A percentile compares a stretch with the other conserved stretches of the same genome.
Conservation (phyloP, 2,329 filamentous ascomycete species). For the Fusarium marasasianum region DNA sequence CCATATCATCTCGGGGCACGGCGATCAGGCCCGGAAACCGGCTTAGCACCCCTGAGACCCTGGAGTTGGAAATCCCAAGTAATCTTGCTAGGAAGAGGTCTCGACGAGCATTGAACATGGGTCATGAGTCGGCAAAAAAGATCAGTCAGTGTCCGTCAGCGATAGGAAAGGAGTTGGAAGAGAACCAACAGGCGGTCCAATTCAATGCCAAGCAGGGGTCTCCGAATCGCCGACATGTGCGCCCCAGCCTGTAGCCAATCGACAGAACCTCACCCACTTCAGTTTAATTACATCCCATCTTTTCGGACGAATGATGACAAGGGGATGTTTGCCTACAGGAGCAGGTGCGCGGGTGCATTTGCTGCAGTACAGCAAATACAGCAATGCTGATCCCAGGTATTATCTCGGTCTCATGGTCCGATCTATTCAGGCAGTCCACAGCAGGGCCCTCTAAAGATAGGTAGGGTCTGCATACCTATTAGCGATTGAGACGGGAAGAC, state of each 20-base stretch:
- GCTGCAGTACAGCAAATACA: neutral
- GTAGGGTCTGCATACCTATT: neutral
- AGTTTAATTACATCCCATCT: constrained; percentile 41
- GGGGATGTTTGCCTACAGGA: constrained; percentile 4
- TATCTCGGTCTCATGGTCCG: constrained; percentile 26
- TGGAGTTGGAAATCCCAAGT: constrained; percentile 18
- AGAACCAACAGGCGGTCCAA: constrained; percentile 8
- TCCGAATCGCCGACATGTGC: constrained; percentile 14
- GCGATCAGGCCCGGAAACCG: constrained; percentile 22
- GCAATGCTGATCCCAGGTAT: neutral
- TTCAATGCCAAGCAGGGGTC: constrained; percentile 29
- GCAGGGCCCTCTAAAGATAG: neutral
- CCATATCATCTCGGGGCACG: constrained; percentile 23
- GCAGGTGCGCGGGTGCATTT: neutral
- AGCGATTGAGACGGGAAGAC: constrained; percentile 9
- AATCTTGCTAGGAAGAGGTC: constrained; percentile 21
- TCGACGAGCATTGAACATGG: constrained; percentile 15
- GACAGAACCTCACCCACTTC: constrained; percentile 18
- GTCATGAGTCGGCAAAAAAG: constrained; percentile 21
- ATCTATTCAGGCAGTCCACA: constrained; percentile 12
- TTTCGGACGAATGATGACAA: constrained; percentile 17
- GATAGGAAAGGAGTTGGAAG: constrained; percentile 6
- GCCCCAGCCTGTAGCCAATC: constrained; percentile 34
- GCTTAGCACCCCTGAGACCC: constrained; percentile 18
- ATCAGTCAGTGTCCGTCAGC: constrained; percentile 13